These are phyloP conservation scores for Yamadazyma atlantica DNA, from an alignment of 1,139 yeast genomes.

Conservation along the genomic window DNA sequence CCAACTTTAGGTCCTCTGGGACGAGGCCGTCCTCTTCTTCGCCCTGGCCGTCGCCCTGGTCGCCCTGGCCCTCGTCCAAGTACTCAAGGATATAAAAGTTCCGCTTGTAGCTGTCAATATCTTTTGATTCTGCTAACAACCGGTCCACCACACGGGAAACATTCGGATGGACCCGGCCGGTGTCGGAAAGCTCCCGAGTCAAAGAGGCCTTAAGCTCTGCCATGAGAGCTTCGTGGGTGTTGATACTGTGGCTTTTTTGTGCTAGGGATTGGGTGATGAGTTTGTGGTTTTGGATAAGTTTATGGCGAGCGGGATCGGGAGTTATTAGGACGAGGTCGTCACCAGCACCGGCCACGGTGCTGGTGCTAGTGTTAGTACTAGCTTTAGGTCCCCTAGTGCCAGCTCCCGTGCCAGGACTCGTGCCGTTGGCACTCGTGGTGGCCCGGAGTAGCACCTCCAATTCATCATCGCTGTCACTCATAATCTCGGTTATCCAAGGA, in stretches of 20 bases:
- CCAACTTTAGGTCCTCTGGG: too few relatives aligned
- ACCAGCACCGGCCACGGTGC: too few relatives aligned
- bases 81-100: slow-evolving; percentile 4
- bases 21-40: neutral
- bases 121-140: slow-evolving; percentile 1
- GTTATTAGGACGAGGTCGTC: too few relatives aligned
- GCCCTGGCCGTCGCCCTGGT: neutral
- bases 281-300: slow-evolving; percentile 3
- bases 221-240: slow-evolving; percentile 2
- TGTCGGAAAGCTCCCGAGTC: slow-evolving; percentile 27
- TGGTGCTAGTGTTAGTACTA: too few relatives aligned
- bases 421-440: too few relatives aligned
- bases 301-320: slow-evolving; percentile 6
- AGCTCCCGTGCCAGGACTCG: too few relatives aligned
- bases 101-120: slow-evolving; percentile 2
- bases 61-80: too few relatives aligned
- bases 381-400: too few relatives aligned
- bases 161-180: slow-evolving; percentile 18
- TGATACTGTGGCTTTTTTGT: slow-evolving; percentile 1
- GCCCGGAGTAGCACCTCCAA: slow-evolving; percentile 3
- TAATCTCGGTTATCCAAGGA: neutral
- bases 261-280: slow-evolving; percentile 4
- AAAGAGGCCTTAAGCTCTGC: slow-evolving; percentile 12
- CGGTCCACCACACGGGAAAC: neutral
- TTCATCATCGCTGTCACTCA: slow-evolving; percentile 1